phyloP scores from a whole-genome alignment of 805 yeast genomes.

The Komagataella kurtzmanii region DNA sequence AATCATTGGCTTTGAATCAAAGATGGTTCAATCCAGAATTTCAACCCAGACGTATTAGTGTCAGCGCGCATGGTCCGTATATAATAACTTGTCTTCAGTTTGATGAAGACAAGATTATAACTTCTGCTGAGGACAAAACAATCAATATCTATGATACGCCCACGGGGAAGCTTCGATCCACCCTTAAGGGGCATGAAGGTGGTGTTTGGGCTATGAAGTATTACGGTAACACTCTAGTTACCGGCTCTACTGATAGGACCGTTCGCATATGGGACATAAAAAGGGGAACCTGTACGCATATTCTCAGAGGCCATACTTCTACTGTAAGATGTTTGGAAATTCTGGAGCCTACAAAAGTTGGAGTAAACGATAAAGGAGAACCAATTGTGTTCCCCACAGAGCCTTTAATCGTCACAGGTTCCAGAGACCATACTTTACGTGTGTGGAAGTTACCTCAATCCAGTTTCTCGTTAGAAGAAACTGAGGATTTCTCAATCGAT shows the following conservation, averaged over 20 bases:
- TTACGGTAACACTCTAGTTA: conserved; percentile 67
- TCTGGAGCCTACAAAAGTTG: conserved; percentile 51
- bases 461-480: not conserved
- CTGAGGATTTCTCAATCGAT: not conserved
- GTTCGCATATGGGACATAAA: conserved; percentile 88
- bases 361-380: conserved; percentile 44
- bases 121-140: conserved; percentile 82
- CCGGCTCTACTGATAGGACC: conserved; percentile 91
- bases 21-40: conserved; percentile 76
- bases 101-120: conserved; percentile 79
- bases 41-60: conserved; percentile 52
- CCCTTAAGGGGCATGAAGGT: conserved; percentile 82
- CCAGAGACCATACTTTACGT: conserved; percentile 74
- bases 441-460: conserved; percentile 61
- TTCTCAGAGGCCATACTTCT: conserved; percentile 83
- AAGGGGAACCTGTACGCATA: conserved; percentile 79
- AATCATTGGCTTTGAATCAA: conserved; percentile 38
- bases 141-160: conserved; percentile 72
- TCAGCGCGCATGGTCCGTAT: conserved; percentile 57
- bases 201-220: conserved; percentile 98
- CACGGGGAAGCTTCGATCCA: conserved; percentile 50
- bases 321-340: conserved; percentile 89
- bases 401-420: conserved; percentile 71
- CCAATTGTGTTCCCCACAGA: conserved; percentile 42
- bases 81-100: conserved; percentile 94